Evolutionary conservation across 1,284 basidiomycete genomes (phyloP).

Genomic region (Amylostereum areolatum): DNA sequence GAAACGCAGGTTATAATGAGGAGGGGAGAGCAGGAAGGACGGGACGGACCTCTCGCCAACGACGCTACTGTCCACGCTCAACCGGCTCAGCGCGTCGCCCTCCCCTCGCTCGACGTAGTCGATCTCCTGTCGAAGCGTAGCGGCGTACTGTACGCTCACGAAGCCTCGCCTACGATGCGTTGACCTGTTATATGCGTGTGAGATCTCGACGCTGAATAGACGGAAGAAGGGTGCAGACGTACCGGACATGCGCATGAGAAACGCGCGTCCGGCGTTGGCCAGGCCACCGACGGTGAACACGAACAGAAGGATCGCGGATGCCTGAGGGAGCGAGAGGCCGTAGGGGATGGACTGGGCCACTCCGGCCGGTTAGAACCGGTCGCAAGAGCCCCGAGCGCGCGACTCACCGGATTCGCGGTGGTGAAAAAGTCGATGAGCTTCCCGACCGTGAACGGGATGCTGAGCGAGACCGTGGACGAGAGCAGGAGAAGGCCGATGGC

Average conservation of each 20-base stretch:
- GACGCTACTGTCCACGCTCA: slow-evolving; percentile 90
- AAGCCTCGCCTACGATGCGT: slow-evolving; percentile 85
- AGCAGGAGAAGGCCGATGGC: slow-evolving; percentile 66
- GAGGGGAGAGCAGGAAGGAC: background rate
- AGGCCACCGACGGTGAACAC: slow-evolving; percentile 86
- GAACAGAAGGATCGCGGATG: slow-evolving; percentile 68
- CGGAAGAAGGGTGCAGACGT: slow-evolving; percentile 13
- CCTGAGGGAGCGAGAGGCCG: slow-evolving; percentile 74
- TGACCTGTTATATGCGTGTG: slow-evolving; percentile 51
- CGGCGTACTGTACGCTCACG: slow-evolving; percentile 80
- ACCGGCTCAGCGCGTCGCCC: slow-evolving; percentile 88
- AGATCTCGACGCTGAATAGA: background rate
- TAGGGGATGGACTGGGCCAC: slow-evolving; percentile 62
- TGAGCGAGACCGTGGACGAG: slow-evolving; percentile 82
- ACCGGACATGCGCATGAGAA: slow-evolving; percentile 85
- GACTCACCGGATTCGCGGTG: slow-evolving; percentile 56
- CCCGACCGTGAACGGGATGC: slow-evolving; percentile 86
- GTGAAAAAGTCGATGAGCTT: slow-evolving; percentile 92
- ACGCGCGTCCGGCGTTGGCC: slow-evolving; percentile 84
- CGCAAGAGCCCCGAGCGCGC: background rate
- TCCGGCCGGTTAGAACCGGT: slow-evolving; percentile 9
- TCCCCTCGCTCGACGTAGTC: slow-evolving; percentile 91
- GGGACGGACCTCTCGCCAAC: slow-evolving; percentile 86
- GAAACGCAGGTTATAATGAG: slow-evolving; percentile 2
- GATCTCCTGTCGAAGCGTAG: slow-evolving; percentile 83